A percentile compares a stretch with the other conserved stretches of the same genome.
Evolutionary conservation across 768 basidiomycete species (phyloP).

Genomic region (Cytidiella melzeri): DNA sequence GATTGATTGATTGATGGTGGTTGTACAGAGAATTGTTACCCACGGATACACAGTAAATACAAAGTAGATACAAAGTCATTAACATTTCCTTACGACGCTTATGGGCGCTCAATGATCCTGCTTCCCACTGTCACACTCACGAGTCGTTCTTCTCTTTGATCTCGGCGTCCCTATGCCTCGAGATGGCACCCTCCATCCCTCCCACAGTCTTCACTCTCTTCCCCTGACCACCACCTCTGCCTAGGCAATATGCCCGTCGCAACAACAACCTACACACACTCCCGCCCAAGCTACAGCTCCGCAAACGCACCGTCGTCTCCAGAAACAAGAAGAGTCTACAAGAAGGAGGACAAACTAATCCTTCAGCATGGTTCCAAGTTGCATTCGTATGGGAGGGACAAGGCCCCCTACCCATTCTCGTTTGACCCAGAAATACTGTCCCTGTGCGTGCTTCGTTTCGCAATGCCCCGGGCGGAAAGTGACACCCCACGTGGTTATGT

Average conservation of each 20-base stretch:
- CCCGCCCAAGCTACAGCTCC: conserved; percentile 18
- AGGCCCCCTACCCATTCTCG: conserved; percentile 74
- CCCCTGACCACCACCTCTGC: conserved; percentile 6
- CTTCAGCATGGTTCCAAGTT: conserved; percentile 57
- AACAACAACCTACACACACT: conserved; percentile 9
- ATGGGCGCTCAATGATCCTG: too few relatives aligned
- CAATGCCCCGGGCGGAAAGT: background rate
- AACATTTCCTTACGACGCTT: too few relatives aligned
- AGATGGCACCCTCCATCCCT: conserved; percentile 2
- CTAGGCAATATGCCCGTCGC: conserved; percentile 11
- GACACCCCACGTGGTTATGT: conserved; percentile 1
- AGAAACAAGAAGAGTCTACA: conserved; percentile 8
- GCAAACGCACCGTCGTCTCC: conserved; percentile 7
- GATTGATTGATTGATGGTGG: too few relatives aligned
- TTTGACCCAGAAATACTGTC: conserved; percentile 66
- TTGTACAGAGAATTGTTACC: too few relatives aligned
- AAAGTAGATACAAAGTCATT: too few relatives aligned
- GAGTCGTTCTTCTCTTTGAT: background rate
- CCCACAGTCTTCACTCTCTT: conserved; percentile 5
- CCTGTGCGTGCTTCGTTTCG: conserved; percentile 36
- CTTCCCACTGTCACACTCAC: background rate
- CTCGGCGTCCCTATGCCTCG: background rate
- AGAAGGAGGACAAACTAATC: conserved; percentile 53
- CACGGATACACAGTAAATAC: too few relatives aligned
- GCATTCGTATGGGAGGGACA: conserved; percentile 65